Conservation (phyloP, 192 early-diverging fungal genomes). For the Chytriomyces hyalinus region DNA sequence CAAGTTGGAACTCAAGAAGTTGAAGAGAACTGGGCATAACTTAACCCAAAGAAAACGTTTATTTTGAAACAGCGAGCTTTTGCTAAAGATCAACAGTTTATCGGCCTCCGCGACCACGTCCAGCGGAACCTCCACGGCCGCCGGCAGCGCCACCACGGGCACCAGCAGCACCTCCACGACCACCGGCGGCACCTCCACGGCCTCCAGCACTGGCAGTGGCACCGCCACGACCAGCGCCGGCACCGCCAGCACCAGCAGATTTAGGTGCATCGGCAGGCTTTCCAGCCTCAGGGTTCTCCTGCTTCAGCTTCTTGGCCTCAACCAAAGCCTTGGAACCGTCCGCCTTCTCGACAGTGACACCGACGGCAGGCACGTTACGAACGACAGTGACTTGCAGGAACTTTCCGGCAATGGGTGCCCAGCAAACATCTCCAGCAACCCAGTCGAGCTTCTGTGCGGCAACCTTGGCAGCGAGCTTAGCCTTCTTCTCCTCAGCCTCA, state of each 20-base stretch:
- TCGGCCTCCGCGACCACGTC: constrained; percentile 2
- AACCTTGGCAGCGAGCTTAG: constrained; percentile 32
- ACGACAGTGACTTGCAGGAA: constrained; percentile 32
- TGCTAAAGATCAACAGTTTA: too few relatives aligned
- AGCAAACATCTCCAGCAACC: constrained; percentile 33
- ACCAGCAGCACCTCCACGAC: constrained; percentile 28
- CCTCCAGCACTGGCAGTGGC: constrained; percentile 20
- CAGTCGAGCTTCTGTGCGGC: constrained; percentile 29
- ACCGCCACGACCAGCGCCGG: constrained; percentile 29
- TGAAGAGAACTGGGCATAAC: too few relatives aligned
- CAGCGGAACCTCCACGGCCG: constrained; percentile 26
- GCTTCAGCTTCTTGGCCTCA: constrained; percentile 38
- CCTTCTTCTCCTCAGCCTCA: constrained; percentile 25
- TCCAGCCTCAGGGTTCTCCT: constrained; percentile 24
- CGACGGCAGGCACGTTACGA: constrained; percentile 34
- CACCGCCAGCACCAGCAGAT: constrained; percentile 8
- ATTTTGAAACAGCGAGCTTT: too few relatives aligned
- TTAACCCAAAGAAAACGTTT: too few relatives aligned
- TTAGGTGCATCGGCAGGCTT: not conserved
- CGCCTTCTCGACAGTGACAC: constrained; percentile 33
- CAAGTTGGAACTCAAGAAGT: too few relatives aligned
- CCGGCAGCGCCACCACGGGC: not conserved
- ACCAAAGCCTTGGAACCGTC: constrained; percentile 32
- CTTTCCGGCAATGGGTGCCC: constrained; percentile 33
- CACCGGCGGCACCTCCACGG: constrained; percentile 30